These are phyloP conservation scores for Fonsecaea nubica DNA, from an alignment of 2,329 filamentous ascomycete genomes.

Conservation along the genomic window DNA sequence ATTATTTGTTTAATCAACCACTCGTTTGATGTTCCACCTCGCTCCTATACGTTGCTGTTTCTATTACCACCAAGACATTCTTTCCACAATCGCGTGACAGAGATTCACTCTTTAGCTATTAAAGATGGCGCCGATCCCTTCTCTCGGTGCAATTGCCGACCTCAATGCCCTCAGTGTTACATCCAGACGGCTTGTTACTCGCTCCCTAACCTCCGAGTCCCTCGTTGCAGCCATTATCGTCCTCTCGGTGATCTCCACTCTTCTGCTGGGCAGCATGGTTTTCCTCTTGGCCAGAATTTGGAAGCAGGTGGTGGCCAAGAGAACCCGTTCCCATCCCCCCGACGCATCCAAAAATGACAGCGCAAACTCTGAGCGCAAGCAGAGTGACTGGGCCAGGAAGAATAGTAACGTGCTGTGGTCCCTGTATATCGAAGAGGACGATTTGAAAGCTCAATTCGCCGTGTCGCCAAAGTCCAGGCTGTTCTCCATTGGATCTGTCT, in stretches of 20 bases:
- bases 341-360: not conserved
- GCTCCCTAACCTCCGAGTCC: slow-evolving; percentile 7
- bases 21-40: slow-evolving; percentile 5
- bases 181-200: slow-evolving; percentile 12
- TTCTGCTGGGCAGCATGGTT: slow-evolving; percentile 15
- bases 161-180: not conserved
- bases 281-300: slow-evolving; percentile 21
- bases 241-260: slow-evolving; percentile 18
- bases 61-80: not conserved
- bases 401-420: slow-evolving; percentile 33
- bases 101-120: slow-evolving; percentile 8
- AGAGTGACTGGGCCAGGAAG: slow-evolving; percentile 28
- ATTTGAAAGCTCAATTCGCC: slow-evolving; percentile 29
- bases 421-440: slow-evolving; percentile 31
- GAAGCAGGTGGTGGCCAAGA: slow-evolving; percentile 10
- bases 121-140: slow-evolving; percentile 25
- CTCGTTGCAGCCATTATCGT: slow-evolving; percentile 18
- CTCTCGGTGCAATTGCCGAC: slow-evolving; percentile 13
- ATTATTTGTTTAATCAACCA: not conserved
- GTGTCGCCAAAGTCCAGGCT: slow-evolving; percentile 28
- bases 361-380: slow-evolving; percentile 7
- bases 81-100: slow-evolving; percentile 3
- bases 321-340: not conserved
- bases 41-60: not conserved
- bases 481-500: slow-evolving; percentile 33